Evolutionary conservation across 2,329 filamentous ascomycete species (phyloP).

Genomic region (Peltaster fructicola): DNA sequence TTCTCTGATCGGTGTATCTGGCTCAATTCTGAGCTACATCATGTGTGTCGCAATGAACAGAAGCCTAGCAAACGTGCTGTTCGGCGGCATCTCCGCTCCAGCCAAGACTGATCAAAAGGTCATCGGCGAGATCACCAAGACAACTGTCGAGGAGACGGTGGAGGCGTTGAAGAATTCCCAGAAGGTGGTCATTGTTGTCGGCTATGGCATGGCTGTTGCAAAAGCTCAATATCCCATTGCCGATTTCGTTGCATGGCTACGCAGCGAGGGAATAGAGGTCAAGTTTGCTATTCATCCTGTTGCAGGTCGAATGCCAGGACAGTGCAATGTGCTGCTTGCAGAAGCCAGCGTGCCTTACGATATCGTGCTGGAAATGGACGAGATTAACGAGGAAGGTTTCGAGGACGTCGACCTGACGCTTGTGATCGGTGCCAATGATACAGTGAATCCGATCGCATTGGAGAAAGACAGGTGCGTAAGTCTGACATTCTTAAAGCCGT

Average conservation of each 20-base stretch:
- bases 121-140: slow-evolving; percentile 62
- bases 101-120: slow-evolving; percentile 51
- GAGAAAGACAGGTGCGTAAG: slow-evolving; percentile 41
- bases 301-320: slow-evolving; percentile 79
- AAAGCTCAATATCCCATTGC: slow-evolving; percentile 85
- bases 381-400: slow-evolving; percentile 80
- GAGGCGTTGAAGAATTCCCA: slow-evolving; percentile 60
- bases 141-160: slow-evolving; percentile 62
- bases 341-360: slow-evolving; percentile 82
- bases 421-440: slow-evolving; percentile 84
- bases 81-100: slow-evolving; percentile 58
- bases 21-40: slow-evolving; percentile 76
- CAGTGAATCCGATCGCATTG: slow-evolving; percentile 76
- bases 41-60: slow-evolving; percentile 85
- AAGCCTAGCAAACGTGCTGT: slow-evolving; percentile 73
- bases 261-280: slow-evolving; percentile 60
- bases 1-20: slow-evolving; percentile 72
- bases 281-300: slow-evolving; percentile 84
- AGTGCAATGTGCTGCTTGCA: slow-evolving; percentile 79
- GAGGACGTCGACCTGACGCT: slow-evolving; percentile 68
- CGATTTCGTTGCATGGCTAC: slow-evolving; percentile 58
- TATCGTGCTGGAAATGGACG: slow-evolving; percentile 87
- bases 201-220: slow-evolving; percentile 87
- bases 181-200: slow-evolving; percentile 75
- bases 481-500: not conserved